Evolutionary conservation across 2,329 filamentous ascomycete genomes (phyloP).

Genomic region (Exophiala sp.): DNA sequence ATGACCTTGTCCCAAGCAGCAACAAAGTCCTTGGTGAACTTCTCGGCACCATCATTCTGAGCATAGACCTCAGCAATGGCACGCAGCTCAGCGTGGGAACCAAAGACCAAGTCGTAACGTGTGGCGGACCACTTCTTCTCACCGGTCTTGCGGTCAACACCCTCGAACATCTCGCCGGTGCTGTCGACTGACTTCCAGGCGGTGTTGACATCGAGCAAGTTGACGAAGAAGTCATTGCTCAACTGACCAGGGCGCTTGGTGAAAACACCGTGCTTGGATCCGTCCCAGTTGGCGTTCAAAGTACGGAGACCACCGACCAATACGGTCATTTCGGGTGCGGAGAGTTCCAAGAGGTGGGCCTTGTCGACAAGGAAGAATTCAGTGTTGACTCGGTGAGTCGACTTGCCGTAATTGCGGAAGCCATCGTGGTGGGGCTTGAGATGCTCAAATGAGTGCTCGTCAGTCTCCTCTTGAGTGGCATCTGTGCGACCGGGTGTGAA

Average conservation of each 20-base stretch:
- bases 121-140: slow-evolving; percentile 66
- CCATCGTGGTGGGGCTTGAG: slow-evolving; percentile 69
- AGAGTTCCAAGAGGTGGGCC: slow-evolving; percentile 67
- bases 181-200: slow-evolving; percentile 58
- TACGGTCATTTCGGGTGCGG: slow-evolving; percentile 67
- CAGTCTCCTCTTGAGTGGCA: slow-evolving; percentile 69
- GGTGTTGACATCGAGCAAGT: slow-evolving; percentile 66
- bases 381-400: slow-evolving; percentile 57
- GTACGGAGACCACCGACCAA: slow-evolving; percentile 69
- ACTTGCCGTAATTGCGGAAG: slow-evolving; percentile 74
- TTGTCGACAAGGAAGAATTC: slow-evolving; percentile 71
- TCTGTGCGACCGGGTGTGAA: slow-evolving; percentile 72
- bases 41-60: slow-evolving; percentile 55
- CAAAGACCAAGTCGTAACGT: slow-evolving; percentile 67
- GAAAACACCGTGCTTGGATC: slow-evolving; percentile 64
- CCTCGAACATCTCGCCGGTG: slow-evolving; percentile 59
- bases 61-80: slow-evolving; percentile 69
- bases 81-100: slow-evolving; percentile 70
- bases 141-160: slow-evolving; percentile 63
- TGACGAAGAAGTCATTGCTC: slow-evolving; percentile 79
- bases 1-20: slow-evolving; percentile 71
- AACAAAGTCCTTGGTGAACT: slow-evolving; percentile 70
- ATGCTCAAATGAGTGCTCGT: slow-evolving; percentile 60
- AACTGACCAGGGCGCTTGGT: slow-evolving; percentile 65
- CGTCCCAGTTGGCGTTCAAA: slow-evolving; percentile 68